phyloP scores from a whole-genome alignment of 352 stramenopile species.

The Thalassiosira hispida region DNA sequence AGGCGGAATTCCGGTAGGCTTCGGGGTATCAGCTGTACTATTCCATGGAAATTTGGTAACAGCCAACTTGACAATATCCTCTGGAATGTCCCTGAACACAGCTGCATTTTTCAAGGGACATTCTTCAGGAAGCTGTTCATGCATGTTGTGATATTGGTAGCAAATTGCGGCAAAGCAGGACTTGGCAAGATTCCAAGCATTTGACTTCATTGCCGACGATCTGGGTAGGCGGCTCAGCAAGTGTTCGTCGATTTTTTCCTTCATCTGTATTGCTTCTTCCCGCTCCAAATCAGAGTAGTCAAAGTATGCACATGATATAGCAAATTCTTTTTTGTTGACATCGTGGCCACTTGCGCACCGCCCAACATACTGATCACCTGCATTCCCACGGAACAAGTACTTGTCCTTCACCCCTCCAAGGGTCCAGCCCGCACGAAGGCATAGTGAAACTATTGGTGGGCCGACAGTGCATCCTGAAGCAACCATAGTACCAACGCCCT shows the following conservation, averaged over 20 bases:
- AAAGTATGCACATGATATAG: conserved; percentile 21
- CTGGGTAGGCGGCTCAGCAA: background rate
- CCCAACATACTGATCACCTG: conserved; percentile 26
- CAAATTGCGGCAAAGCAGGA: conserved; percentile 25
- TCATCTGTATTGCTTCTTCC: background rate
- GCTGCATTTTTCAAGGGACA: background rate
- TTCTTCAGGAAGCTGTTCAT: background rate
- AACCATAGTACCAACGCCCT: conserved; percentile 19
- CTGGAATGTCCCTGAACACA: conserved; percentile 19
- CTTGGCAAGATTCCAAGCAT: conserved; percentile 8
- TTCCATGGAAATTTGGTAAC: conserved; percentile 22
- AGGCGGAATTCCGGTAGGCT: conserved; percentile 26
- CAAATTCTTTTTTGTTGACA: conserved; percentile 14
- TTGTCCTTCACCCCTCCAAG: conserved; percentile 32
- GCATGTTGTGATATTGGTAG: conserved; percentile 4
- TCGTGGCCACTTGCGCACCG: background rate
- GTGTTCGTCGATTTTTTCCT: background rate
- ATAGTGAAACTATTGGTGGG: conserved; percentile 34
- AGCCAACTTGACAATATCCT: background rate
- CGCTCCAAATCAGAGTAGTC: conserved; percentile 3
- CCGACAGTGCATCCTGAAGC: conserved; percentile 21
- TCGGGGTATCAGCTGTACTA: conserved; percentile 10
- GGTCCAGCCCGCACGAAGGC: conserved; percentile 26
- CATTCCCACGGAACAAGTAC: conserved; percentile 30
- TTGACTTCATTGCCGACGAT: background rate